phyloP scores from a whole-genome alignment of 306 rosid genomes.

The Prunus mongolica region DNA sequence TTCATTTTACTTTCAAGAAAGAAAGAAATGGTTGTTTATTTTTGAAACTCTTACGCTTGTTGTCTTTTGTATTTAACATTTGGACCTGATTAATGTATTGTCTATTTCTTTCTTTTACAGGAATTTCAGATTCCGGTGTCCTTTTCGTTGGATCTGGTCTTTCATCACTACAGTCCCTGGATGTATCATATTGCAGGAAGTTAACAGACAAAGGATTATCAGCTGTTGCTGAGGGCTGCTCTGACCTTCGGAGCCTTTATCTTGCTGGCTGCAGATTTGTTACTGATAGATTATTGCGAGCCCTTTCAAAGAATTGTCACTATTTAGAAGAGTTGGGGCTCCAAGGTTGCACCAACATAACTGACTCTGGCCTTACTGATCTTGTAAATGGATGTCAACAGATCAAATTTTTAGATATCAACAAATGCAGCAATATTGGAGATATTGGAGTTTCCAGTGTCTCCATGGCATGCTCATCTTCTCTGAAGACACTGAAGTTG shows the following conservation, averaged over 20 bases:
- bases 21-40: too few relatives aligned
- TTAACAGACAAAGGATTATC: conserved; percentile 76
- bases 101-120: conserved; percentile 36
- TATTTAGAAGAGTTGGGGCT: conserved; percentile 64
- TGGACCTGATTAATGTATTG: not conserved
- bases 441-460: conserved; percentile 69
- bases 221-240: conserved; percentile 78
- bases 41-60: not conserved
- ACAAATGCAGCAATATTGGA: conserved; percentile 76
- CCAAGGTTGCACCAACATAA: conserved; percentile 67
- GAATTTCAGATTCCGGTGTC: conserved; percentile 74
- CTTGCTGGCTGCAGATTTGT: conserved; percentile 73
- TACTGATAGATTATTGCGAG: conserved; percentile 46
- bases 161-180: conserved; percentile 65
- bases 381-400: conserved; percentile 65
- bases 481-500: conserved; percentile 66
- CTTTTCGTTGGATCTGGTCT: conserved; percentile 68
- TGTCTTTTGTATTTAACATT: not conserved
- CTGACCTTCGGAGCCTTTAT: conserved; percentile 55
- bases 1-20: too few relatives aligned
- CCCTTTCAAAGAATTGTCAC: conserved; percentile 66
- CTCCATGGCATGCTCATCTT: conserved; percentile 58
- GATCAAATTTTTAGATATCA: conserved; percentile 61
- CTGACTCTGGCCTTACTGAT: conserved; percentile 59
- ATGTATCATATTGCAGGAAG: conserved; percentile 83